Evolutionary conservation across 345 rosid genomes (phyloP).

Genomic region (Sisymbrium irio): DNA sequence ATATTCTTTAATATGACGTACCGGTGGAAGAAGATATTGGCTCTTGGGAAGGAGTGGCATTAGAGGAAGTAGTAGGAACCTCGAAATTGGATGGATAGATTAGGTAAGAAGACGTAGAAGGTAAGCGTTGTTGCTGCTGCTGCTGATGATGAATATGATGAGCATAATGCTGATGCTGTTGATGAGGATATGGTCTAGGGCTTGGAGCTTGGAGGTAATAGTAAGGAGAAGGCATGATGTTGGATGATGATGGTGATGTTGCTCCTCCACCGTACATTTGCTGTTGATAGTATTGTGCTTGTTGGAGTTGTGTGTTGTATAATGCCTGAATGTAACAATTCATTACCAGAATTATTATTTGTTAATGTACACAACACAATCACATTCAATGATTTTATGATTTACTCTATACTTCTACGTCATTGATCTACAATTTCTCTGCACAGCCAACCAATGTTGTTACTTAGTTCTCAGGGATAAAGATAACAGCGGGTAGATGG

Average conservation of each 20-base stretch:
- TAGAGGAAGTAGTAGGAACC: constrained; percentile 11
- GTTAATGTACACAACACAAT: background rate
- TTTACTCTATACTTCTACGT: background rate
- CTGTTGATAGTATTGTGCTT: constrained; percentile 64
- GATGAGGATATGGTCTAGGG: constrained; percentile 33
- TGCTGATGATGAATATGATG: constrained; percentile 21
- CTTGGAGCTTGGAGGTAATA: constrained; percentile 35
- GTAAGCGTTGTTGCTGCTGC: constrained; percentile 26
- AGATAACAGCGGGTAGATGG: background rate
- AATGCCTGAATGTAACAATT: constrained; percentile 45
- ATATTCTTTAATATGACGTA: background rate
- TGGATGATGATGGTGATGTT: constrained; percentile 37
- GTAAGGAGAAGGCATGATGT: constrained; percentile 38
- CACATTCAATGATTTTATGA: background rate
- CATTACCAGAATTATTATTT: background rate
- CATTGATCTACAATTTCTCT: background rate
- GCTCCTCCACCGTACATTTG: constrained; percentile 54
- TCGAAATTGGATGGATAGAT: constrained; percentile 28
- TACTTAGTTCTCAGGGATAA: background rate
- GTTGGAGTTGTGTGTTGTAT: constrained; percentile 67
- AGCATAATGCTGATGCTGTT: constrained; percentile 21
- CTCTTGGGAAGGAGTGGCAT: constrained; percentile 24
- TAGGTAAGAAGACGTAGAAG: constrained; percentile 33
- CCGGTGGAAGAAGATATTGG: constrained; percentile 32
- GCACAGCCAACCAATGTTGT: background rate